Evolutionary conservation across 2,329 filamentous ascomycete genomes (phyloP).

Genomic region (Cercospora brassicicola): DNA sequence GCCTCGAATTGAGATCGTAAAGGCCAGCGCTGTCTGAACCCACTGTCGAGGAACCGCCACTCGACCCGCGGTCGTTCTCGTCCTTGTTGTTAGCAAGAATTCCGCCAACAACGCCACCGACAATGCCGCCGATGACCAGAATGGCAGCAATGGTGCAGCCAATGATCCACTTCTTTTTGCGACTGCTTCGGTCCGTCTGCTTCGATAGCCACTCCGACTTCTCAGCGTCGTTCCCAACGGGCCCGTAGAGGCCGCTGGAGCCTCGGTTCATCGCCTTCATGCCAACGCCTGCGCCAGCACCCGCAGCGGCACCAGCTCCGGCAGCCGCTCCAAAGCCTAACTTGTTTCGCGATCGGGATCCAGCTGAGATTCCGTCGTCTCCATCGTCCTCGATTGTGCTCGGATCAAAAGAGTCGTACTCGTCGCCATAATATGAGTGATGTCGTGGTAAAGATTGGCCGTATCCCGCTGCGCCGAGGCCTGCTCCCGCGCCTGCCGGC

Average conservation of each 20-base stretch:
- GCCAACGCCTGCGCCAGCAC: conserved; percentile 39
- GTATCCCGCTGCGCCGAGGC: conserved; percentile 17
- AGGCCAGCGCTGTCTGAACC: conserved; percentile 54
- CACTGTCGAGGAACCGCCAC: conserved; percentile 10
- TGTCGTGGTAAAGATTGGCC: conserved; percentile 21
- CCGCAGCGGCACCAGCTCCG: conserved; percentile 45
- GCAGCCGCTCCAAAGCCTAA: conserved; percentile 25
- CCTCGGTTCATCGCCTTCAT: conserved; percentile 45
- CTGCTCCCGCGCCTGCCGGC: conserved; percentile 16
- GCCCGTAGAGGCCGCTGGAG: conserved; percentile 54
- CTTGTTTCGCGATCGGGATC: conserved; percentile 25
- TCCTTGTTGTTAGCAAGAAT: conserved; percentile 56
- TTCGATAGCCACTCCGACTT: conserved; percentile 66
- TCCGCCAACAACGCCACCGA: conserved; percentile 72
- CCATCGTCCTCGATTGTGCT: conserved; percentile 82
- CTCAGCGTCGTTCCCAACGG: conserved; percentile 55
- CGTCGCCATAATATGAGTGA: conserved; percentile 32
- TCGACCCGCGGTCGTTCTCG: conserved; percentile 10
- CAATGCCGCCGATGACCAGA: conserved; percentile 68
- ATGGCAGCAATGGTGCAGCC: conserved; percentile 56
- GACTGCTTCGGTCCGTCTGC: conserved; percentile 63
- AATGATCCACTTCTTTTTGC: conserved; percentile 68
- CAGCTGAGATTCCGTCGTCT: conserved; percentile 73
- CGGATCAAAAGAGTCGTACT: conserved; percentile 60
- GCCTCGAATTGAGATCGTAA: conserved; percentile 64